phyloP scores from a whole-genome alignment of 1,139 yeast species.

The Geotrichum candidum region DNA sequence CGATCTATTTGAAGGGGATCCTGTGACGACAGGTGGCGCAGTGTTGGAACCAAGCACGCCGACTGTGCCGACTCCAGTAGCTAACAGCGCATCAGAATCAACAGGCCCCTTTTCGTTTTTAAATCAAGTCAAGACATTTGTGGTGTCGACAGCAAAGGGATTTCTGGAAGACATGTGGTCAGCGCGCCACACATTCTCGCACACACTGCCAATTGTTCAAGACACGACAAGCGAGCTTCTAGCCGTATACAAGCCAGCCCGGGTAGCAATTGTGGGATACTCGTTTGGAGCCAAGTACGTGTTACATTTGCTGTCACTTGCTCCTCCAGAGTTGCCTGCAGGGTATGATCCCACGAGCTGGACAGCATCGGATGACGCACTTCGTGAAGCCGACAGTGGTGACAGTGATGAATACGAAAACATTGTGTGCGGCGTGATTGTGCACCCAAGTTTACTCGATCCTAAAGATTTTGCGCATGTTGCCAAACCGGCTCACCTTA shows the following conservation, averaged over 20 bases:
- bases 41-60: constrained; percentile 23
- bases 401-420: constrained; percentile 22
- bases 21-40: constrained; percentile 23
- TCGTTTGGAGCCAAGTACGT: constrained; percentile 40
- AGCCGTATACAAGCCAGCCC: constrained; percentile 33
- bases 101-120: constrained; percentile 26
- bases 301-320: constrained; percentile 26
- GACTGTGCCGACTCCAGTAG: constrained; percentile 22
- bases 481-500: constrained; percentile 32
- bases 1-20: constrained; percentile 33
- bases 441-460: constrained; percentile 37
- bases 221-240: constrained; percentile 34
- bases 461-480: constrained; percentile 30
- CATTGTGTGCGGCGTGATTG: constrained; percentile 33
- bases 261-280: constrained; percentile 36
- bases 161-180: constrained; percentile 39
- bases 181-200: constrained; percentile 36
- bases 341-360: constrained; percentile 16
- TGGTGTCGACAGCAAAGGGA: constrained; percentile 34
- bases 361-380: constrained; percentile 18
- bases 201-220: constrained; percentile 31
- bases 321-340: constrained; percentile 17
- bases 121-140: constrained; percentile 31
- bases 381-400: constrained; percentile 28
- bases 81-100: not conserved